These are phyloP conservation scores for Chloranthus sessilifolius DNA, from an alignment of 164 flowering plant genomes.

Conservation along the genomic window DNA sequence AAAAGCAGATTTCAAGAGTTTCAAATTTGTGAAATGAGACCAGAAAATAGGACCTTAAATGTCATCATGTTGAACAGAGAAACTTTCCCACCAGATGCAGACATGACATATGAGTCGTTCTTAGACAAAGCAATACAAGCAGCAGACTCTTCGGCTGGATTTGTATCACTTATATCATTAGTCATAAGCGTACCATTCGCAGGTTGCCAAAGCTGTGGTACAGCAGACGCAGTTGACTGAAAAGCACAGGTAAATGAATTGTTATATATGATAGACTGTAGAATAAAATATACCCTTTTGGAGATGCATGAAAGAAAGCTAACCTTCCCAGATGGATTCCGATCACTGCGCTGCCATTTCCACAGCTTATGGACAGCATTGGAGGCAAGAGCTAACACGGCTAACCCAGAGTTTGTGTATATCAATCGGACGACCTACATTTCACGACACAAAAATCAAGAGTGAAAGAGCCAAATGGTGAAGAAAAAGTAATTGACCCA, in stretches of 20 bases:
- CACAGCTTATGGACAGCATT: slow-evolving; percentile 71
- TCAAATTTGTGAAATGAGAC: neutral
- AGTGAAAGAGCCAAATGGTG: too few species aligned
- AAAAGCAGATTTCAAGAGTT: neutral
- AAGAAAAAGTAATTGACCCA: too few species aligned
- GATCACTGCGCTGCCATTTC: slow-evolving; percentile 69
- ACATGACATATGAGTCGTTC: slow-evolving; percentile 62
- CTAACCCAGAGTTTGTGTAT: slow-evolving; percentile 60
- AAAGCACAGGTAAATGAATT: neutral
- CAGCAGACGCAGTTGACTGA: slow-evolving; percentile 55
- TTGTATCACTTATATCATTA: slow-evolving; percentile 44
- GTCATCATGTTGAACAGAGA: slow-evolving; percentile 74
- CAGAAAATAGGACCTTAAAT: slow-evolving; percentile 38
- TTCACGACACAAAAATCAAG: too few species aligned
- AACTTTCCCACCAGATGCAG: slow-evolving; percentile 66
- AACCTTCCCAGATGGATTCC: slow-evolving; percentile 58
- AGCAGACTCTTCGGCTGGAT: slow-evolving; percentile 50
- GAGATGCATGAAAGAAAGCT: neutral
- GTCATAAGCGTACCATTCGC: slow-evolving; percentile 60
- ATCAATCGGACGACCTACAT: slow-evolving; percentile 49
- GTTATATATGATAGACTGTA: neutral
- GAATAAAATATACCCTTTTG: neutral
- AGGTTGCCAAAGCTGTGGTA: slow-evolving; percentile 69
- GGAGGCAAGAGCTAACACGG: slow-evolving; percentile 49
- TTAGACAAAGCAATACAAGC: slow-evolving; percentile 66